Evolutionary conservation across 805 yeast species (phyloP).

Genomic region (Zygoascus biomembranicola): DNA sequence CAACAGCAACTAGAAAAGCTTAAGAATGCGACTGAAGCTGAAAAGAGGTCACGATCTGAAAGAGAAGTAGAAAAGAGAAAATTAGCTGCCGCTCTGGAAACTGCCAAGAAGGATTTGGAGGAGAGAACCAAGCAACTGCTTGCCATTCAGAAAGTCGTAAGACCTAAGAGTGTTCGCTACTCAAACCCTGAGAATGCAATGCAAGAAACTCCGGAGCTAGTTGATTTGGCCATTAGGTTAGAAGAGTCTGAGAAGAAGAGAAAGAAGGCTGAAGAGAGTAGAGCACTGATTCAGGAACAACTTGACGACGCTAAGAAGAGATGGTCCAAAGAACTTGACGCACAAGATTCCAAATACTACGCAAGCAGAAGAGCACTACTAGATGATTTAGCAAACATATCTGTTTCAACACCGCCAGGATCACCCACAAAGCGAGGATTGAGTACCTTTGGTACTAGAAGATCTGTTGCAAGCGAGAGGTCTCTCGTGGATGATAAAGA

Average conservation of each 20-base stretch:
- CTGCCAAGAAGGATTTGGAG: constrained; percentile 14
- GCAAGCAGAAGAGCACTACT: constrained; percentile 16
- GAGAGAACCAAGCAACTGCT: constrained; percentile 16
- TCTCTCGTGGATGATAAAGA: constrained; percentile 12
- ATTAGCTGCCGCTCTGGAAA: constrained; percentile 14
- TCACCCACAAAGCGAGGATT: constrained; percentile 14
- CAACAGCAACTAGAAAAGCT: constrained; percentile 15
- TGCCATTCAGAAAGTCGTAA: constrained; percentile 16
- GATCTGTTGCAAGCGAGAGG: constrained; percentile 2
- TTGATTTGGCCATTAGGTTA: constrained; percentile 22
- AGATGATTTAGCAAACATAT: constrained; percentile 15
- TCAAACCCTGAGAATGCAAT: constrained; percentile 32
- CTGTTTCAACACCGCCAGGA: constrained; percentile 8
- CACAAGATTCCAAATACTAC: constrained; percentile 17
- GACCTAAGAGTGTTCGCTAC: constrained; percentile 17
- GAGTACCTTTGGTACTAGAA: constrained; percentile 3
- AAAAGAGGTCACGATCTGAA: constrained; percentile 19
- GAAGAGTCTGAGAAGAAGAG: constrained; percentile 26
- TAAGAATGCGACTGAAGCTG: constrained; percentile 14
- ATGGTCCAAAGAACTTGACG: constrained; percentile 20
- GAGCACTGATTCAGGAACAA: constrained; percentile 19
- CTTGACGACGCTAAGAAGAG: constrained; percentile 19
- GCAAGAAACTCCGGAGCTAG: constrained; percentile 36
- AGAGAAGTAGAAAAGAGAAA: constrained; percentile 18
- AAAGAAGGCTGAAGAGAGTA: constrained; percentile 18